These are phyloP conservation scores for Fusarium sp. DNA, from an alignment of 2,329 filamentous ascomycete species.

Conservation along the genomic window DNA sequence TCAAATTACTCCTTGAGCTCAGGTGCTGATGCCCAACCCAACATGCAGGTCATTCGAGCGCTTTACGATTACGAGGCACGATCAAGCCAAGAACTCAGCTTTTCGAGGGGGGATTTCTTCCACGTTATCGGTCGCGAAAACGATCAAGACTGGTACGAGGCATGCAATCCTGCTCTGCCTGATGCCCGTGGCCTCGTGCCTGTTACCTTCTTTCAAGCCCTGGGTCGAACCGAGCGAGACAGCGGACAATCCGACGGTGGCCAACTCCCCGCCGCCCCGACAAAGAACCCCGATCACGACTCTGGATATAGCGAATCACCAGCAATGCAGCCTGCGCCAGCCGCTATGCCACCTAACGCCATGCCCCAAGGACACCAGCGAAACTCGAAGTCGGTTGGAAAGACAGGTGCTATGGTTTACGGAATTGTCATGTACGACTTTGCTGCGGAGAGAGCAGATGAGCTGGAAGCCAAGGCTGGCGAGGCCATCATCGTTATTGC, in stretches of 20 bases:
- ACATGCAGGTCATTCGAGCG: conserved; percentile 88
- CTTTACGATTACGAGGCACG: conserved; percentile 92
- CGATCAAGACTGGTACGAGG: conserved; percentile 97
- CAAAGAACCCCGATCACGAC: conserved; percentile 83
- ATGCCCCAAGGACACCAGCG: conserved; percentile 58
- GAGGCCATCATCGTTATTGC: conserved; percentile 99
- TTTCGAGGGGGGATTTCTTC: conserved; percentile 96
- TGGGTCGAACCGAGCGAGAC: conserved; percentile 93
- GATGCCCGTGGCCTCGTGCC: conserved; percentile 92
- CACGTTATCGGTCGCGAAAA: conserved; percentile 97
- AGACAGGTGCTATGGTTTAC: conserved; percentile 89
- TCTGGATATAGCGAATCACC: conserved; percentile 78
- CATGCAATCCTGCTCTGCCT: conserved; percentile 92
- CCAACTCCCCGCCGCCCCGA: conserved; percentile 61
- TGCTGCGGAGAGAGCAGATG: conserved; percentile 93
- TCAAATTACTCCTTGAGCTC: conserved; percentile 18
- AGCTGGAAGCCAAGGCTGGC: conserved; percentile 93
- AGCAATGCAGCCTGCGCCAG: conserved; percentile 49
- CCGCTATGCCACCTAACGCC: conserved; percentile 32
- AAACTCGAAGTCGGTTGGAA: conserved; percentile 66
- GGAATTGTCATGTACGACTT: conserved; percentile 98
- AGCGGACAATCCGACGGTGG: conserved; percentile 79
- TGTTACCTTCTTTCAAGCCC: conserved; percentile 91
- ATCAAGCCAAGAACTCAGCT: conserved; percentile 84
- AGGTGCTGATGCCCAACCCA: conserved; percentile 39